Evolutionary conservation across 148 eudicot genomes (phyloP).

Genomic region (Rhododendron ovatum): DNA sequence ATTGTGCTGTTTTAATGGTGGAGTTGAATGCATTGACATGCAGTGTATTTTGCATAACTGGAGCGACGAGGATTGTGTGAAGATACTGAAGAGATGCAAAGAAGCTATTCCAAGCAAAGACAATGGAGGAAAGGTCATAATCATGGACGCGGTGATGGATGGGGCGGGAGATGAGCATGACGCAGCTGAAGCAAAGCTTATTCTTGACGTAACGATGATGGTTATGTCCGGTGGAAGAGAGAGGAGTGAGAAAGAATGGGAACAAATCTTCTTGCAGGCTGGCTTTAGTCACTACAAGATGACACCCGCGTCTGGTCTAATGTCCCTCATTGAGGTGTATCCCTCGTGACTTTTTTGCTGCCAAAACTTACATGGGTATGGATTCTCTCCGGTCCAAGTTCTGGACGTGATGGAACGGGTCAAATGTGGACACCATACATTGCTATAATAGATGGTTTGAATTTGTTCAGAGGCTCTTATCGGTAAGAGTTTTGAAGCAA

Average conservation of each 20-base stretch:
- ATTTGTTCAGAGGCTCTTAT: too few relatives aligned
- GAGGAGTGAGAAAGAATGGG: constrained; percentile 14
- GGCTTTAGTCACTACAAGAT: constrained; percentile 10
- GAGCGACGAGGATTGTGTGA: too few relatives aligned
- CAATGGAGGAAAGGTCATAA: constrained; percentile 4
- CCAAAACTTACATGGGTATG: too few relatives aligned
- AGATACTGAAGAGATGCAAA: constrained; percentile 14
- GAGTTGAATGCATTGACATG: too few relatives aligned
- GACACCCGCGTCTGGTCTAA: not conserved
- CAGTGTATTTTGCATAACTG: too few relatives aligned
- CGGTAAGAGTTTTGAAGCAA: too few relatives aligned
- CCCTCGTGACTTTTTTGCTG: not conserved
- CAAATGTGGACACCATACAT: too few relatives aligned
- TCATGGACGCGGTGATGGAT: constrained; percentile 7
- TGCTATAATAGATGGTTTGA: too few relatives aligned
- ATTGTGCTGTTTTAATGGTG: too few relatives aligned
- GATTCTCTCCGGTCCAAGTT: too few relatives aligned
- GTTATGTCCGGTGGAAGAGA: not conserved
- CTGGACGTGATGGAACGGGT: too few relatives aligned
- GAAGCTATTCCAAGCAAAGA: constrained; percentile 2
- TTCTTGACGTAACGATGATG: constrained; percentile 2
- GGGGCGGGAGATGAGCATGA: not conserved
- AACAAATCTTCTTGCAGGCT: constrained; percentile 11
- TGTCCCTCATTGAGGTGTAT: constrained; percentile 11
- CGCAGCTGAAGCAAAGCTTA: not conserved